phyloP scores from a whole-genome alignment of 2,329 filamentous ascomycete species.

The Diplodia corticola region DNA sequence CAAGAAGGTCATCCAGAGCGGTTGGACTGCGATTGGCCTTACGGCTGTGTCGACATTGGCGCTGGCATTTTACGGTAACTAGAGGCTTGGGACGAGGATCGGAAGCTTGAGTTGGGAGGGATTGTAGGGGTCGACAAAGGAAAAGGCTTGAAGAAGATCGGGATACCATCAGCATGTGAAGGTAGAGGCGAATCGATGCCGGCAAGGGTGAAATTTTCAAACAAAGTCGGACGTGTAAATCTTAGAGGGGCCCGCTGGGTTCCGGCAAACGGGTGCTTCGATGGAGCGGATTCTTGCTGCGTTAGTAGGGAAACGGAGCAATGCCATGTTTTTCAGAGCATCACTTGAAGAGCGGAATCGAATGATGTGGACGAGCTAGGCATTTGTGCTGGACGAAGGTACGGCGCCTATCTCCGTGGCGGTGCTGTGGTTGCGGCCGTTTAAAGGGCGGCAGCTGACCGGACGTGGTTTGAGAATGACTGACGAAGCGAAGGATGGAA shows the following conservation, averaged over 20 bases:
- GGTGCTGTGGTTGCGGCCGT: too few relatives aligned
- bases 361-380: not conserved
- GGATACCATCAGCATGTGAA: not conserved
- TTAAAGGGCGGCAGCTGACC: not conserved
- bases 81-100: not conserved
- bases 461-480: not conserved
- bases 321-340: not conserved
- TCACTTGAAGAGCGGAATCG: not conserved
- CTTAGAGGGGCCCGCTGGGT: not conserved
- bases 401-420: not conserved
- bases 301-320: conserved; percentile 6
- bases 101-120: not conserved
- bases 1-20: conserved; percentile 63
- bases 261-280: not conserved
- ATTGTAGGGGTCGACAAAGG: not conserved
- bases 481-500: not conserved
- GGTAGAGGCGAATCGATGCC: not conserved
- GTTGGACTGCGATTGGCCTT: conserved; percentile 63
- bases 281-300: not conserved
- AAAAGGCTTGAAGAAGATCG: not conserved
- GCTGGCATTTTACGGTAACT: conserved; percentile 17
- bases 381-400: not conserved
- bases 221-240: not conserved
- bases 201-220: not conserved
- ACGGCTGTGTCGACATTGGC: conserved; percentile 42